Evolutionary conservation across 306 rosid species (phyloP), one percentile per base, ranked within the genome.

Genomic region (Argentina anserina): DNA sequence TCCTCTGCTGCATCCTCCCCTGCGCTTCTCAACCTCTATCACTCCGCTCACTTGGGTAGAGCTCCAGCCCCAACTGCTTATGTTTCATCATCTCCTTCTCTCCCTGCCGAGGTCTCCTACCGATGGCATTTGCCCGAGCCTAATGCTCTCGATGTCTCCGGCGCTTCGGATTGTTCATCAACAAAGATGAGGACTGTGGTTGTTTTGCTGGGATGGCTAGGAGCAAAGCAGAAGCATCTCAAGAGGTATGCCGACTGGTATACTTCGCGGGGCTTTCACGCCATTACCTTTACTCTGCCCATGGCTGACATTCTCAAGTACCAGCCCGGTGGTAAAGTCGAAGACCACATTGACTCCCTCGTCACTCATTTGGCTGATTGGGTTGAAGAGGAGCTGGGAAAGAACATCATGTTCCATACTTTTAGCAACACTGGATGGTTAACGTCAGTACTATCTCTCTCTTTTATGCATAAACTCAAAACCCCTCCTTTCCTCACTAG

Each of bases 361-460:
- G 97, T 87, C 34, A 66, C 85, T 65, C 99, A 94, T 84, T 84
- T 94, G 87, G 87, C 88, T 72, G 97, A 78, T 41, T 94, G 99
- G 97, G 86, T 94, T 47, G 97, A 94, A 76, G 99, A 82, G 86
- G 99, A 94, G 70, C 75, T 81, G 52, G 85, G 87, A 43, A 94
- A 94, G 89, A 91, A 87, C 88, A 79, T 94, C 9, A 86, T 91
- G 28, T 94, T 94, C 70, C 99, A 94, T 75, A 89, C 99, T 80
- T 94, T 94, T 80, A 94, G 99, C 84, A 94, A 94, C 86, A 94
- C 99, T 39, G 99, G 99, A 71, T 94, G 99, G 99, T 80, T 94
- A 78, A 87, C 93, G 99, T 94, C 70, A 82, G 99, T 82, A 37
- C 7, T 41, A 65, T 69, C 49, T 47, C 33, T 23, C 28, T 66